These are phyloP conservation scores for Didymella arachidicola DNA, from an alignment of 2,329 filamentous ascomycete genomes.

Conservation along the genomic window DNA sequence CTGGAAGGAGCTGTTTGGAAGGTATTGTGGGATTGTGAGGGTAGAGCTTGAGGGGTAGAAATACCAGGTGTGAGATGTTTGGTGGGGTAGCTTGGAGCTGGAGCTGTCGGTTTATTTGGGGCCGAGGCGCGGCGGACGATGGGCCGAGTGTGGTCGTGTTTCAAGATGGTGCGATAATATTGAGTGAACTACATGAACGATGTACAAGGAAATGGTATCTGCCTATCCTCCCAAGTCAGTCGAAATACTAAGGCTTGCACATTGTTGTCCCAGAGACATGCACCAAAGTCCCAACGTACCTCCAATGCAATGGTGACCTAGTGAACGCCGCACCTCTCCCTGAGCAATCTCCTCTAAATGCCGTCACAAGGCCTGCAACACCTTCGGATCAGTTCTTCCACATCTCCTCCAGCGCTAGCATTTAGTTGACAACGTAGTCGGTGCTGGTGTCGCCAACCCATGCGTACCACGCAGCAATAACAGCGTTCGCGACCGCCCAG, in stretches of 20 bases:
- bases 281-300: background rate
- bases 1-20: too few species aligned
- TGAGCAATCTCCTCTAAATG: background rate
- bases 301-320: background rate
- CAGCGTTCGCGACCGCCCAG: conserved; percentile 72
- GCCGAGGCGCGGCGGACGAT: conserved; percentile 3
- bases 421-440: conserved; percentile 27
- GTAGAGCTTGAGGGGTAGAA: too few species aligned
- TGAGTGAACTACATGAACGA: conserved; percentile 4
- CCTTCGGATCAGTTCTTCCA: background rate
- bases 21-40: too few species aligned
- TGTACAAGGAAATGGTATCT: conserved; percentile 20
- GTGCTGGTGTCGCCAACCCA: conserved; percentile 57
- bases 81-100: conserved; percentile 18
- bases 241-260: too few species aligned
- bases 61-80: background rate
- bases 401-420: background rate
- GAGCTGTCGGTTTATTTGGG: conserved; percentile 10
- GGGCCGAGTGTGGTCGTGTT: background rate
- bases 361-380: background rate
- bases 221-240: background rate
- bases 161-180: background rate
- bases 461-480: conserved; percentile 65
- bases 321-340: background rate
- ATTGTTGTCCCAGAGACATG: background rate